Percentiles rank a stretch among this genome's conserved stretches.
Conservation (phyloP, 768 basidiomycete species). For the Boletus sp. region DNA sequence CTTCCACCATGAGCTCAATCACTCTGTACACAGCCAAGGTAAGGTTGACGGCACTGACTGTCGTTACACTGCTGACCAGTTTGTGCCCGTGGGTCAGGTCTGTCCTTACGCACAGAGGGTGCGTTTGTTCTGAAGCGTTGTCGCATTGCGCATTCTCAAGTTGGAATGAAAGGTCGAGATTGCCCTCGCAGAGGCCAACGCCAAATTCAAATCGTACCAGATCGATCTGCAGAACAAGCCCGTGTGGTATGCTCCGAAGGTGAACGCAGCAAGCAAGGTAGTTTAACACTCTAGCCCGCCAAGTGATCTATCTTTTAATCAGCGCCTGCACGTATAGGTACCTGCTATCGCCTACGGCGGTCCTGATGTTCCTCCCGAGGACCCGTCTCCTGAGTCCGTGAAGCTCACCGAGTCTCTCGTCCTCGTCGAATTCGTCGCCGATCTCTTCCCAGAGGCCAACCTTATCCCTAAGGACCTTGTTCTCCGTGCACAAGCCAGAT, state of each 20-base stretch:
- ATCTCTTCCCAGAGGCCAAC: conserved; percentile 47
- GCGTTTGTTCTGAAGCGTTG: conserved; percentile 5
- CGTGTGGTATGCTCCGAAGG: conserved; percentile 62
- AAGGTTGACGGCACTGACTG: neutral
- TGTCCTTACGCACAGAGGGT: conserved; percentile 64
- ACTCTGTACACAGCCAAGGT: conserved; percentile 52
- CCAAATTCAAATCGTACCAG: conserved; percentile 49
- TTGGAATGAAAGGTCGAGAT: conserved; percentile 46
- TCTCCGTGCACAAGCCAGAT: conserved; percentile 54
- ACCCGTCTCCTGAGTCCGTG: conserved; percentile 56
- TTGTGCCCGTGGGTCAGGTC: conserved; percentile 32
- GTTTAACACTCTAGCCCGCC: too few relatives aligned
- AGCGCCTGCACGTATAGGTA: conserved; percentile 1
- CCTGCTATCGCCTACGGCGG: conserved; percentile 57
- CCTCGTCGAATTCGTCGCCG: conserved; percentile 65
- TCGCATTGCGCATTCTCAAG: neutral
- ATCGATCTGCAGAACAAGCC: conserved; percentile 67
- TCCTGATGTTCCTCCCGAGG: conserved; percentile 50
- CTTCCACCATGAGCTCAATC: conserved; percentile 25
- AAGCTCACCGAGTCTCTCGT: conserved; percentile 67
- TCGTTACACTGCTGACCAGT: neutral
- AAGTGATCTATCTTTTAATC: neutral
- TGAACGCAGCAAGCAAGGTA: conserved; percentile 70
- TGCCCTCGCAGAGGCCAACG: conserved; percentile 57
- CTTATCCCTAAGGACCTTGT: conserved; percentile 58